Base-by-base conservation (phyloP, 2,329 filamentous ascomycete genomes). In the Furcasterigmium sp. region DNA sequence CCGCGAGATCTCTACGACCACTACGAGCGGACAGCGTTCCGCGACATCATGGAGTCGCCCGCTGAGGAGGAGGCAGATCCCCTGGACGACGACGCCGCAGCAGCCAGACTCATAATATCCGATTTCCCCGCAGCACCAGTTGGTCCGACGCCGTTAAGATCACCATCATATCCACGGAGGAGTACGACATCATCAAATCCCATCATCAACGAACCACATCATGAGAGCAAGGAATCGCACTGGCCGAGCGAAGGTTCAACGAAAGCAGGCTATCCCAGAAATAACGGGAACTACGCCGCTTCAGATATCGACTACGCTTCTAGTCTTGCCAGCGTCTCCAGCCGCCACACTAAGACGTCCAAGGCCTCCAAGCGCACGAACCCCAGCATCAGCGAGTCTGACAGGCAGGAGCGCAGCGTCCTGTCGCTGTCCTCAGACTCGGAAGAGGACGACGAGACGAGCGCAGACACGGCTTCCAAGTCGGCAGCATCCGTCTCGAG, bases 401-500 rank as follows among this genome's bases (percentile, higher is more conserved):
- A 81, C 46, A 61, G 79, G 6, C 66, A 75, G 34, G 68, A 75
- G 41, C 76, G 67, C 46, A 80, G 77, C 47, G 67, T 81, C 1
- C 58, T 81, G 13, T 74, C 76, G 2, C 65, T 81, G 1, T 79
- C 76, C 2, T 79, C 76, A 0, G 76, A 80, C 47, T 79, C 76
- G 0, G 77, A 80, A 44, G 73, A 75, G 5, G 35, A 37, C 19
- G 18, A 9, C 11, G 35, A 37, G 10, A 35, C 62, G 20, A 55
- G 53, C 15, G 53, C 54, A 7, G 62, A 62, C 9, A 50, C 59
- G 3, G 53, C 55, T 2, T 57, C 61, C 3, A 59, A 52, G 41
- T 52, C 52, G 3, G 52, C 56, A 10, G 45, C 51, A 6, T 60
- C 59, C 10, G 51, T 54, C 17, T 51, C 56, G 3, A 60, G 56